Conservation (phyloP, 1,139 yeast genomes). For the Blastobotrys malaysiensis region DNA sequence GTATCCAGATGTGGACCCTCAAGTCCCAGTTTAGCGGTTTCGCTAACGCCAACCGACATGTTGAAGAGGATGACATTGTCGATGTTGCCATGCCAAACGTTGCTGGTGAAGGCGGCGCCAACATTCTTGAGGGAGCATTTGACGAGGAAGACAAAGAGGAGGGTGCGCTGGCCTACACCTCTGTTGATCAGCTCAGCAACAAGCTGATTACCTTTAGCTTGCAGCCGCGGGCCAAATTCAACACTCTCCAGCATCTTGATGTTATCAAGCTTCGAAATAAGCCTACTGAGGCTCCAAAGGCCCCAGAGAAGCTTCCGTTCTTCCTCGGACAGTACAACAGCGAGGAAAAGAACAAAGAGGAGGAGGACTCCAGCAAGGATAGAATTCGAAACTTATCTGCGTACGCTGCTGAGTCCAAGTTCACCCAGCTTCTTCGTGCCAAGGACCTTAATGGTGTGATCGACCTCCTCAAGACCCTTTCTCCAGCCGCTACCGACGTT, state of each 20-base stretch:
- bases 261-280: conserved; percentile 80
- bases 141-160: conserved; percentile 28
- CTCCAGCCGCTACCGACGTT: conserved; percentile 78
- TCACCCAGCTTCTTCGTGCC: conserved; percentile 60
- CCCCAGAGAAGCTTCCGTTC: conserved; percentile 77
- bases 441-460: conserved; percentile 49
- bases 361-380: conserved; percentile 5
- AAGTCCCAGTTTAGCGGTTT: conserved; percentile 71
- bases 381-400: conserved; percentile 54
- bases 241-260: conserved; percentile 74
- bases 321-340: conserved; percentile 64
- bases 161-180: conserved; percentile 39
- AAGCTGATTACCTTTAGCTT: conserved; percentile 66
- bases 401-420: conserved; percentile 57
- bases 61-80: conserved; percentile 52
- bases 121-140: conserved; percentile 76
- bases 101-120: conserved; percentile 78
- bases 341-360: conserved; percentile 13
- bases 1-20: conserved; percentile 90
- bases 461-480: conserved; percentile 48
- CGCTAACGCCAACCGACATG: conserved; percentile 61
- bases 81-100: conserved; percentile 62
- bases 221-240: conserved; percentile 74
- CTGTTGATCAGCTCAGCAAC: conserved; percentile 61
- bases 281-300: conserved; percentile 84